phyloP scores from a whole-genome alignment of 2,329 filamentous ascomycete species.

The Microcyclosporella mali region DNA sequence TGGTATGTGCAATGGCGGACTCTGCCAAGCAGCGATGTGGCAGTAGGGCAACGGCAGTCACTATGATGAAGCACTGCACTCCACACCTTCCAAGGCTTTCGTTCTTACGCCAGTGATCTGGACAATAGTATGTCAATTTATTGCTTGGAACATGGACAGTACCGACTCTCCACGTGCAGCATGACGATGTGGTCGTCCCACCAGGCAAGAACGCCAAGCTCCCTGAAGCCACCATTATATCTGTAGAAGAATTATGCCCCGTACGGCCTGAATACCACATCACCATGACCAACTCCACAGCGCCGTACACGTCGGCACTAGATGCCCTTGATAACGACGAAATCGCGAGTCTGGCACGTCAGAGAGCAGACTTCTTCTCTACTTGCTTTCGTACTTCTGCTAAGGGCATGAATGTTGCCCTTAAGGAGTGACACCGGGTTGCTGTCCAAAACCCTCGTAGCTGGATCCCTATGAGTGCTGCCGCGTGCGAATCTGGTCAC shows the following conservation, averaged over 20 bases:
- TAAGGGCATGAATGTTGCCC: conserved; percentile 17
- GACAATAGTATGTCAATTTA: conserved; percentile 12
- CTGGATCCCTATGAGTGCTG: conserved; percentile 20
- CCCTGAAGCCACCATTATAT: conserved; percentile 21
- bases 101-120: conserved; percentile 28
- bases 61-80: conserved; percentile 26
- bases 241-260: conserved; percentile 24
- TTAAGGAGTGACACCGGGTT: conserved; percentile 15
- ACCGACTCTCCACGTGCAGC: conserved; percentile 4
- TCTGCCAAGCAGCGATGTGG: conserved; percentile 28
- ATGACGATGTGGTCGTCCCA: conserved; percentile 26
- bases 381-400: conserved; percentile 20
- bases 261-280: conserved; percentile 20
- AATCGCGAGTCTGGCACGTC: conserved; percentile 18
- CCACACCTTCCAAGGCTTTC: conserved; percentile 18
- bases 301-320: conserved; percentile 25
- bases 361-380: conserved; percentile 7
- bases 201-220: conserved; percentile 24
- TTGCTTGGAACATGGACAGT: background rate
- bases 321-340: conserved; percentile 27
- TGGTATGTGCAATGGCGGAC: conserved; percentile 20
- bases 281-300: conserved; percentile 25
- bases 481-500: background rate
- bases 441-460: conserved; percentile 15
- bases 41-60: conserved; percentile 27